Percentiles rank a stretch among this genome's conserved stretches.
These are phyloP conservation scores for Vitis amurensis DNA, from an alignment of 164 flowering plant genomes.

Conservation along the genomic window DNA sequence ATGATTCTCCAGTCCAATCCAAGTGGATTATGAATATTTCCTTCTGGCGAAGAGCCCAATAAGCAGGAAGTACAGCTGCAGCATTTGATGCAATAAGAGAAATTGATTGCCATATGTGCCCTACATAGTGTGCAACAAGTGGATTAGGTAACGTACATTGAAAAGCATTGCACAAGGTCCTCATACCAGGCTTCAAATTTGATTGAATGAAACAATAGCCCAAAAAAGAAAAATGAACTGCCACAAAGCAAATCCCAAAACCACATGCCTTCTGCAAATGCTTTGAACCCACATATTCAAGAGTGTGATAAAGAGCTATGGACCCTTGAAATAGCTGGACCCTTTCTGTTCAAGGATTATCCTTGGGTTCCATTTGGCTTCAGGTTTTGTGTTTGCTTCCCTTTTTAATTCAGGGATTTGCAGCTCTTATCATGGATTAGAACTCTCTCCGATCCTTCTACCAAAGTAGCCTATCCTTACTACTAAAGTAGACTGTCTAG, in stretches of 20 bases:
- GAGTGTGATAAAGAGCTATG: too few species aligned
- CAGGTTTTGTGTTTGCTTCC: background rate
- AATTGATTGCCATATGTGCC: conserved; percentile 74
- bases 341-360: background rate
- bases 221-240: background rate
- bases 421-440: background rate
- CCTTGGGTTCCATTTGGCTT: background rate
- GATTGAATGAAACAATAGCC: background rate
- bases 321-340: too few species aligned
- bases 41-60: conserved; percentile 81
- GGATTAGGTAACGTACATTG: background rate
- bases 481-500: too few species aligned
- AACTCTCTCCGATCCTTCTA: too few species aligned
- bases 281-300: too few species aligned
- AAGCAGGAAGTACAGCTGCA: conserved; percentile 90
- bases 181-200: too few species aligned
- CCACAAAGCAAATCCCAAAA: background rate
- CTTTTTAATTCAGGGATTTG: background rate
- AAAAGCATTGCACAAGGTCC: too few species aligned
- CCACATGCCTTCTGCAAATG: too few species aligned
- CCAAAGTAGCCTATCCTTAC: too few species aligned
- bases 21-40: conserved; percentile 27
- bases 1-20: background rate
- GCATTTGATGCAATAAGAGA: conserved; percentile 90
- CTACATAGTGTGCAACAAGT: conserved; percentile 42